These are phyloP conservation scores for Croton laevigatus DNA, from an alignment of 441 rosid species.

Conservation along the genomic window DNA sequence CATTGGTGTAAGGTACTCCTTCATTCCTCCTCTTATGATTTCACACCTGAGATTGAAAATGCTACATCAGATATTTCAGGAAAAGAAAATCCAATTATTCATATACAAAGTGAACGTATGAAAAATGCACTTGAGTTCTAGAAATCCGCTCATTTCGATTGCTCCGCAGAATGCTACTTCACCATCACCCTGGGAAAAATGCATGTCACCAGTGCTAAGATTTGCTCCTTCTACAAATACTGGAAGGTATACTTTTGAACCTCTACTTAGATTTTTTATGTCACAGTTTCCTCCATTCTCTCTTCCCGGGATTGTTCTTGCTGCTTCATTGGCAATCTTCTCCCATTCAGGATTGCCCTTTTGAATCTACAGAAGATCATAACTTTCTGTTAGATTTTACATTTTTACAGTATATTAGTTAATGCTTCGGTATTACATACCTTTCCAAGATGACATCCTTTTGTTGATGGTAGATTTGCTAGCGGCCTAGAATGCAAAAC, in stretches of 20 bases:
- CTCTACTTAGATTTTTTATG: conserved; percentile 85
- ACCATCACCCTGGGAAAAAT: conserved; percentile 97
- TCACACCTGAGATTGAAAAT: conserved; percentile 49
- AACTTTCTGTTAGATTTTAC: conserved; percentile 8
- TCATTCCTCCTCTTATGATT: conserved; percentile 82
- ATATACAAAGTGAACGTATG: not conserved
- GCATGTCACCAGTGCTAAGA: conserved; percentile 94
- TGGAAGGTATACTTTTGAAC: conserved; percentile 83
- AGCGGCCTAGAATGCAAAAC: conserved; percentile 80
- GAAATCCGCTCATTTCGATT: conserved; percentile 95
- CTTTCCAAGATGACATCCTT: conserved; percentile 80
- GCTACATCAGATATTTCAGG: too few relatives aligned
- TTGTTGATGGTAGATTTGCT: conserved; percentile 69
- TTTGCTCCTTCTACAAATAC: conserved; percentile 91
- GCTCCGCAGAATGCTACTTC: conserved; percentile 94
- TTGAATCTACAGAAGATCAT: conserved; percentile 44
- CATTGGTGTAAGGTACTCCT: conserved; percentile 96
- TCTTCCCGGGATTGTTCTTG: conserved; percentile 89
- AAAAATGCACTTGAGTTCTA: conserved; percentile 72
- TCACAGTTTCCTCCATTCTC: conserved; percentile 98
- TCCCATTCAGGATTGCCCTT: conserved; percentile 74
- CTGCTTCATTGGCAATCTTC: conserved; percentile 66
- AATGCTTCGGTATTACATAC: conserved; percentile 26
- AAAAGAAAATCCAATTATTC: not conserved
- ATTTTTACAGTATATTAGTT: too few relatives aligned